Evolutionary conservation across 2,329 filamentous ascomycete genomes (phyloP).

Genomic region (Paracoccidioides lutzii): DNA sequence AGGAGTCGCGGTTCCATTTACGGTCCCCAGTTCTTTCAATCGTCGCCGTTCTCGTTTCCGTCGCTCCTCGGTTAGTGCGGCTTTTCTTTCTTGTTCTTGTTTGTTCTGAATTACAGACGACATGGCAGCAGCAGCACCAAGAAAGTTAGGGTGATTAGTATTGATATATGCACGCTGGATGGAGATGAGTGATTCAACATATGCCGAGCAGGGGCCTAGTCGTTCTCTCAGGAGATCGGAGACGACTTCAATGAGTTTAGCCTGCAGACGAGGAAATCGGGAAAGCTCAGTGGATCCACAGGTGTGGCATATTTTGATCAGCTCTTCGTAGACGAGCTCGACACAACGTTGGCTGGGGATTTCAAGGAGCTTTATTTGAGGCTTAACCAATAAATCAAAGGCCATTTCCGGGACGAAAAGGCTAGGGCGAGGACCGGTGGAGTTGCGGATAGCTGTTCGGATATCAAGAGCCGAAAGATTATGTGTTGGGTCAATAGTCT

Average conservation of each 20-base stretch:
- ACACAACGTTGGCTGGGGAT: conserved; percentile 92
- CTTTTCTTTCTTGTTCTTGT: conserved; percentile 84
- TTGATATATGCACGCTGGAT: conserved; percentile 99
- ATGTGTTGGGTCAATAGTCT: conserved; percentile 89
- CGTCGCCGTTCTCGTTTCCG: conserved; percentile 73
- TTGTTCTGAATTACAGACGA: conserved; percentile 89
- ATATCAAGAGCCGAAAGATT: conserved; percentile 94
- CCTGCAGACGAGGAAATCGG: conserved; percentile 83
- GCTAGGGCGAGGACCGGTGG: conserved; percentile 86
- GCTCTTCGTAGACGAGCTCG: conserved; percentile 93
- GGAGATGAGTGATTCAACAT: conserved; percentile 92
- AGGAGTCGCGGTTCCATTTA: conserved; percentile 59
- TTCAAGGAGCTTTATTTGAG: conserved; percentile 94
- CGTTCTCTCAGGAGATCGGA: conserved; percentile 89
- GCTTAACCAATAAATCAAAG: conserved; percentile 94
- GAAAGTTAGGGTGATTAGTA: conserved; percentile 97
- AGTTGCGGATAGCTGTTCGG: conserved; percentile 93
- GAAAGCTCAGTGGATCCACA: conserved; percentile 91
- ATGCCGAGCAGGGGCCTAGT: conserved; percentile 73
- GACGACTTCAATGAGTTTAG: conserved; percentile 94
- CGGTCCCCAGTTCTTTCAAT: conserved; percentile 62
- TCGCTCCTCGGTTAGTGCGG: conserved; percentile 65
- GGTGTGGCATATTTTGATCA: conserved; percentile 99
- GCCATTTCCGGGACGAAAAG: conserved; percentile 95
- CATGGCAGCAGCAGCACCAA: conserved; percentile 94